Base-by-base conservation (phyloP, 1,284 basidiomycete species). In the Fomitopsis palustris region DNA sequence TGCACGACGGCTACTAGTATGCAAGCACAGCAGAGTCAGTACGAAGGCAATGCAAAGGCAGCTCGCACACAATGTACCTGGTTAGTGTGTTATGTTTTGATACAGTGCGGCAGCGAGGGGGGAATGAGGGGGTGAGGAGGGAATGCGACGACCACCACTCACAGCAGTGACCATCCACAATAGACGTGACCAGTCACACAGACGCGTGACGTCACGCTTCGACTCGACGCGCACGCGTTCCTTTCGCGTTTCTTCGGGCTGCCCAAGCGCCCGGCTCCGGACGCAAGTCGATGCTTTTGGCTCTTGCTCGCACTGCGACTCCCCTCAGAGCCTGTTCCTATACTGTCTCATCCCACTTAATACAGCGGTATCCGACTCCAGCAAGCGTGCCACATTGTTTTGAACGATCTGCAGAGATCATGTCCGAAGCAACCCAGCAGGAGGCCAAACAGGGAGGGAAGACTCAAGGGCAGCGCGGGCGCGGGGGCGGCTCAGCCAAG, bases 401-500 rank as follows among this genome's bases (percentile, higher is more conserved):
- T 7, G 17, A 25, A 27, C 45, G 25, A 47, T 14, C 49, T 19
- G 17, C 21, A 31, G 23, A 37, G n/a, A 53, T 27, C 23, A 47
- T 52, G 49, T 52, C 49, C n/a, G 49, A 52, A 31, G 31, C 29
- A 10, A 21, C 16, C 31, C 10, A 58, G 45, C 59, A 49, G 27
- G 59, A 65, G 19, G 21, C 60, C 55, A n/a, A 64, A 61, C 25
- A 54, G 43, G 37, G 21, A 61, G 27, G 59, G 54, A 56, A 52
- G 49, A 60, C 52, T 45, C 33, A 56, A 14, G 52, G 37, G 7
- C 54, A 45, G 37, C 55, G 61, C 33, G 42, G 41, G 37, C 59
- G 61, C 10, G 58, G 61, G 16, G 59, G 61, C 19, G 63, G 65
- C n/a, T 64, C 63, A 1, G 65, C 62, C 12, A 83, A 80, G 64